Conservation (phyloP, 2,329 filamentous ascomycete genomes). For the Beauveria brongniartii region DNA sequence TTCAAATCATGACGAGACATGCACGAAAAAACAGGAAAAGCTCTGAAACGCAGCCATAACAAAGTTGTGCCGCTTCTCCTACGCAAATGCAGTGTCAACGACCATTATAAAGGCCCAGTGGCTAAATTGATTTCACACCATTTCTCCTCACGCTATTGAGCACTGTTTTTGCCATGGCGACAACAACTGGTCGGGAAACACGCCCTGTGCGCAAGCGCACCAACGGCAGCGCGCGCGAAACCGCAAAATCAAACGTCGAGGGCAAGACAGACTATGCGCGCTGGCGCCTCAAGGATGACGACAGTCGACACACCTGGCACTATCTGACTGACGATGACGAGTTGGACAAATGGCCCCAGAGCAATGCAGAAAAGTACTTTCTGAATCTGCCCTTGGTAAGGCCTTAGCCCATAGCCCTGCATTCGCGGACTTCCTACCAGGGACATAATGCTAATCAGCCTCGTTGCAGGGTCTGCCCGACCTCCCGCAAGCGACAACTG, state of each 20-base stretch:
- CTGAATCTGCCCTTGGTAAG: constrained; percentile 70
- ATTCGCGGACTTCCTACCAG: background rate
- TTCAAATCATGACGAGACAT: background rate
- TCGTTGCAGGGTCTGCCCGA: constrained; percentile 58
- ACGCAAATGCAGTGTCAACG: background rate
- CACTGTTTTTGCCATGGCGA: constrained; percentile 18
- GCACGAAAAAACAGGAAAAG: background rate
- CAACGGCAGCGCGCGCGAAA: constrained; percentile 27
- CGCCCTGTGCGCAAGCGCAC: constrained; percentile 35
- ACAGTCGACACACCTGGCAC: constrained; percentile 87
- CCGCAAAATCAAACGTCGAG: constrained; percentile 40
- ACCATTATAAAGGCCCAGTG: constrained; percentile 9
- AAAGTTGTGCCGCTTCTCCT: constrained; percentile 4
- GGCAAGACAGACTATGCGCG: constrained; percentile 67
- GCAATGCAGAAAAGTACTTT: constrained; percentile 80
- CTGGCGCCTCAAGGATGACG: constrained; percentile 80
- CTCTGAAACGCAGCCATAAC: background rate
- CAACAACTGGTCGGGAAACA: constrained; percentile 22
- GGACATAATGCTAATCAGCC: constrained; percentile 2
- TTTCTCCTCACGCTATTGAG: background rate
- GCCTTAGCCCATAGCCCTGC: background rate
- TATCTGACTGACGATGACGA: constrained; percentile 73
- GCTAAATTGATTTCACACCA: background rate
- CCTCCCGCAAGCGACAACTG: constrained; percentile 61
- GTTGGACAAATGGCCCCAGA: constrained; percentile 73